Percentiles rank a stretch among this genome's conserved stretches.
phyloP scores from a whole-genome alignment of 2,329 filamentous ascomycete genomes.

The Leptographium wingfieldii region DNA sequence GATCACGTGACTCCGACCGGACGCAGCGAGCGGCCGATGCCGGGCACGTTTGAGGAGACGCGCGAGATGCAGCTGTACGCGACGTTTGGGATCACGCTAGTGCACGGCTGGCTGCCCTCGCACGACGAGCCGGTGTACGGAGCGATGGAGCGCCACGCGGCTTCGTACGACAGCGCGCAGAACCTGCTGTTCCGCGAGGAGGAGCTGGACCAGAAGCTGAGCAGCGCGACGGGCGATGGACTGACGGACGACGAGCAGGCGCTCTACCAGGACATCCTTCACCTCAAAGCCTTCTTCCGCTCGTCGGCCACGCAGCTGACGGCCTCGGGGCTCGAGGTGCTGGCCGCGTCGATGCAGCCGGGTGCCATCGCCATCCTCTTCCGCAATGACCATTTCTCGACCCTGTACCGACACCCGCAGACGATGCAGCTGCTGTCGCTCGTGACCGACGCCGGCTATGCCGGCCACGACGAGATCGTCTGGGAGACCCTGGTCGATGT shows the following conservation, averaged over 20 bases:
- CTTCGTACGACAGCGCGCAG: conserved; percentile 85
- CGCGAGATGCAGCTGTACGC: conserved; percentile 83
- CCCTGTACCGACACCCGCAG: conserved; percentile 75
- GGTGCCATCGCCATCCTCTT: conserved; percentile 85
- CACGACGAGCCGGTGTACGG: conserved; percentile 51
- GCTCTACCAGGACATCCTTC: conserved; percentile 68
- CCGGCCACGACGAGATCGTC: conserved; percentile 76
- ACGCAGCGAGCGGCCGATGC: conserved; percentile 30
- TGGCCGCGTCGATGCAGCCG: conserved; percentile 56
- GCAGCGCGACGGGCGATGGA: conserved; percentile 30
- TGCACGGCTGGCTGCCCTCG: conserved; percentile 87
- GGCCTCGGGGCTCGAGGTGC: conserved; percentile 61
- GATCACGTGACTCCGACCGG: conserved; percentile 39
- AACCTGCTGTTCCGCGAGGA: conserved; percentile 80
- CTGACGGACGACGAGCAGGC: conserved; percentile 63
- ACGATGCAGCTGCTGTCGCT: conserved; percentile 66
- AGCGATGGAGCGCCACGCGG: conserved; percentile 61
- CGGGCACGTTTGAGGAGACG: conserved; percentile 76
- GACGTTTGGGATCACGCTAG: conserved; percentile 74
- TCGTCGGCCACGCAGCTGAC: conserved; percentile 81
- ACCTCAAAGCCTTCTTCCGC: conserved; percentile 72
- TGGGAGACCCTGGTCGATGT: conserved; percentile 92
- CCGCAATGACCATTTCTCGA: conserved; percentile 94
- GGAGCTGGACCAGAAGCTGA: conserved; percentile 71
- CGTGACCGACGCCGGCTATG: conserved; percentile 88